Evolutionary conservation across 2,329 filamentous ascomycete species (phyloP), one percentile per base, ranked within the genome.

Genomic region (Metarhizium guizhouense): DNA sequence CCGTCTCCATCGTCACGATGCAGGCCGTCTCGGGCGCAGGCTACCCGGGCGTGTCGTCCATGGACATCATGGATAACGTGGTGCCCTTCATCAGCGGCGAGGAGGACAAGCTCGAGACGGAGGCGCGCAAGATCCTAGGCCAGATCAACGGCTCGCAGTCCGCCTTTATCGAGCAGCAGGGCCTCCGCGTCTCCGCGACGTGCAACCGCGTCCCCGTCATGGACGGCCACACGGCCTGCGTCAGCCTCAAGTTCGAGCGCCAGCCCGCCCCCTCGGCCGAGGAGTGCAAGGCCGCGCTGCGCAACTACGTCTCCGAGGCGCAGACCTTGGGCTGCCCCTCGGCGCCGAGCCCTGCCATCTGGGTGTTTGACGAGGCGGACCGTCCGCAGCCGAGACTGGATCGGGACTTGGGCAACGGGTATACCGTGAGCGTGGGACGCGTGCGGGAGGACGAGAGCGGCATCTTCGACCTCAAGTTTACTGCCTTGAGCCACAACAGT

Each of bases 61-160:
- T 97, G 91, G 94, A 97, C 72, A 87, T 97, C 58, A 76, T 97
- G 59, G 94, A 97, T 75, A 97, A 97, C 68, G 87, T 97, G 2
- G 90, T 99, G 48, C 94, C 94, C 8, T 96, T 84, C 73, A 99
- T 97, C 69, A 80, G 82, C 1, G 92, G 92, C 57, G 94, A 97
- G 74, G 94, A 97, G 72, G 92, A 96, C 72, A 97, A 97, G 78
- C 83, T 97, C 34, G 90, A 96, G 77, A 88, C 87, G 3, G 94
- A 97, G 73, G 92, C 94, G 2, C 87, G 89, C 65, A 97, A 97
- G 82, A 97, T 97, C 64, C 80, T 97, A 3, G 93, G 94, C 53
- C 71, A 71, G 38, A 75, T 96, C 64, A 90, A 90, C 65, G 72
- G 74, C 45, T 84, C 87, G 18, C 78, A 81, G 18, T 91, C 87